phyloP scores from a whole-genome alignment of 2,329 filamentous ascomycete species.

The Salinomyces thailandicus region DNA sequence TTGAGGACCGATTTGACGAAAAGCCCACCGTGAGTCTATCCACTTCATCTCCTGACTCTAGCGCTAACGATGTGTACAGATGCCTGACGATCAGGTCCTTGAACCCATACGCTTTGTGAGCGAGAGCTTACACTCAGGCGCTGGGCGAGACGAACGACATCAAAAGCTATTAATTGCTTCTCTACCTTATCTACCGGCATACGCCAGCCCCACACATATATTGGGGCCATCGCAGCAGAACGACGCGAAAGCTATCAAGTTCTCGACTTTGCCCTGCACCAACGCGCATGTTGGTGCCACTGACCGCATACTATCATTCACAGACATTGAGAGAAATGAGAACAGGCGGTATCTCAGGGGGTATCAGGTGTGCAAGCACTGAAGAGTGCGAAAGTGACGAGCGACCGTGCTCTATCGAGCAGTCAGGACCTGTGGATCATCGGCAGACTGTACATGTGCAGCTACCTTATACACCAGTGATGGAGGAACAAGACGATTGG shows the following conservation, averaged over 20 bases:
- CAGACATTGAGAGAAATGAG: too few species aligned
- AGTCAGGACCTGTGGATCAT: too few species aligned
- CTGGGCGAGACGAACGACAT: background rate
- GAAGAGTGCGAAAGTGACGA: too few species aligned
- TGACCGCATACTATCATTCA: constrained; percentile 15
- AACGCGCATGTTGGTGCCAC: constrained; percentile 6
- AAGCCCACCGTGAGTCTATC: constrained; percentile 93
- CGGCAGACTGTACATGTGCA: too few species aligned
- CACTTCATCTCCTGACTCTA: background rate
- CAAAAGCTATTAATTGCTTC: background rate
- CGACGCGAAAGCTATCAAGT: background rate
- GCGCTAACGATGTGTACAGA: constrained; percentile 40
- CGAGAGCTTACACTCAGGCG: background rate
- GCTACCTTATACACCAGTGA: too few species aligned
- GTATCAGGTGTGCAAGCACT: too few species aligned
- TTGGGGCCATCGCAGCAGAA: background rate
- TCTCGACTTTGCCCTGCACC: constrained; percentile 4
- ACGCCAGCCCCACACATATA: background rate
- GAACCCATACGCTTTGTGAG: constrained; percentile 60
- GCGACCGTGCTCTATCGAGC: too few species aligned
- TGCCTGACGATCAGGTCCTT: constrained; percentile 75
- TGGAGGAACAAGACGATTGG: background rate
- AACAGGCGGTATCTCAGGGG: too few species aligned
- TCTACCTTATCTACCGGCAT: background rate
- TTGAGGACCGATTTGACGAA: constrained; percentile 96